Conservation (phyloP, 352 stramenopile species). For the Albugo candida region DNA sequence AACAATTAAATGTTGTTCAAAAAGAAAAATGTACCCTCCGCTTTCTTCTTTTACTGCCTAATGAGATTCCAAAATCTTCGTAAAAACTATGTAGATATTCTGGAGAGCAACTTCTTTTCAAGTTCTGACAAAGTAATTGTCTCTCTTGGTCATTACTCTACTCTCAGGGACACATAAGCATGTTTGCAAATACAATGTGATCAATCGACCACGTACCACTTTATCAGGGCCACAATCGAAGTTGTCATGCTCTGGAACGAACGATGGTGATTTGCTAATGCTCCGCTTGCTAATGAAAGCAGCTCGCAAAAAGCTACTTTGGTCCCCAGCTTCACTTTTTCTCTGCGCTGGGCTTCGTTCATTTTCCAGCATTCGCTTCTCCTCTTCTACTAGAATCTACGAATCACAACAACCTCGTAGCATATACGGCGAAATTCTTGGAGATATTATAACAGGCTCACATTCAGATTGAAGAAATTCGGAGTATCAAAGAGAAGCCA, state of each 20-base stretch:
- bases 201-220: neutral
- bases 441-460: slow-evolving; percentile 8
- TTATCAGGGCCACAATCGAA: too few relatives aligned
- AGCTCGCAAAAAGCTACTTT: too few relatives aligned
- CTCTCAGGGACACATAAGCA: neutral
- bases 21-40: slow-evolving; percentile 17
- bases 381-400: slow-evolving; percentile 48
- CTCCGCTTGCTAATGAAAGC: too few relatives aligned
- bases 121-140: slow-evolving; percentile 24
- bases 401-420: neutral
- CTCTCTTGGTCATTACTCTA: slow-evolving; percentile 30
- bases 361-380: slow-evolving; percentile 21
- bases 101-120: slow-evolving; percentile 25
- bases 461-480: slow-evolving; percentile 62
- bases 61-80: slow-evolving; percentile 32
- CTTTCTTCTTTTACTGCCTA: slow-evolving; percentile 46
- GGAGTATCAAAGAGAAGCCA: slow-evolving; percentile 53
- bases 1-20: neutral
- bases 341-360: slow-evolving; percentile 3
- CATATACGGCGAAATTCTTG: slow-evolving; percentile 1
- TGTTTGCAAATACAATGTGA: neutral
- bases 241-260: too few relatives aligned
- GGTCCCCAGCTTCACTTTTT: neutral
- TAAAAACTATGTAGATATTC: slow-evolving; percentile 33
- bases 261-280: too few relatives aligned